These are phyloP conservation scores for Colletotrichum camelliae DNA, from an alignment of 2,329 filamentous ascomycete species.

Conservation along the genomic window DNA sequence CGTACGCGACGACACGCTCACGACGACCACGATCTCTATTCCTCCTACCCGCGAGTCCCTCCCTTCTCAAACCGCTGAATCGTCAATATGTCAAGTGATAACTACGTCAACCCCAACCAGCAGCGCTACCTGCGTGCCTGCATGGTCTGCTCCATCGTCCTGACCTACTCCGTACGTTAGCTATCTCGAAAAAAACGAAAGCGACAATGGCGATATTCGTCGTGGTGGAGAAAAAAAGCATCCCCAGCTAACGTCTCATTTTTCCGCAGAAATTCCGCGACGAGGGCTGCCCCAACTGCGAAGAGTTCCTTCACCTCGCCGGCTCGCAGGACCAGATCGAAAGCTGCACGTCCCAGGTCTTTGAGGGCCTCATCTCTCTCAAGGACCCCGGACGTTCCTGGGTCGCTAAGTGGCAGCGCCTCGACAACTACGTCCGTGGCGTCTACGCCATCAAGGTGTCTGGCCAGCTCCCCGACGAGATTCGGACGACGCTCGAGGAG, in stretches of 20 bases:
- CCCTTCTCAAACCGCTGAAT: background rate
- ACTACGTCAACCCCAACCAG: conserved; percentile 76
- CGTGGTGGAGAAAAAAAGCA: background rate
- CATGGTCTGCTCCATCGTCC: conserved; percentile 98
- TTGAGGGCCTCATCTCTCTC: conserved; percentile 88
- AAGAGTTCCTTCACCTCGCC: conserved; percentile 84
- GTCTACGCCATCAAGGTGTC: conserved; percentile 96
- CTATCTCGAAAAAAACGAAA: conserved; percentile 6
- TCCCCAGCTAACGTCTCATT: background rate
- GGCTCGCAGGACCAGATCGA: conserved; percentile 82
- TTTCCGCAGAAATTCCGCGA: conserved; percentile 75
- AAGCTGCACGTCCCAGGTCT: conserved; percentile 95
- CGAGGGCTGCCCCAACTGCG: conserved; percentile 95
- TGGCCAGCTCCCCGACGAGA: conserved; percentile 75
- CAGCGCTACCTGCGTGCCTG: conserved; percentile 91
- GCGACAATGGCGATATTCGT: background rate
- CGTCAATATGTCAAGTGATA: conserved; percentile 48
- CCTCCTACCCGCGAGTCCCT: background rate
- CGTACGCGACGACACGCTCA: background rate
- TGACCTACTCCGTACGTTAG: conserved; percentile 71
- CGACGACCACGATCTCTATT: background rate
- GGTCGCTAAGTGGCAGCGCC: conserved; percentile 95
- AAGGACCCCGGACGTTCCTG: conserved; percentile 84
- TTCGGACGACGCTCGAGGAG: conserved; percentile 64
- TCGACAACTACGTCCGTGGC: conserved; percentile 86